Conservation (phyloP, 192 early-diverging fungal genomes). For the Dispira simplex region DNA sequence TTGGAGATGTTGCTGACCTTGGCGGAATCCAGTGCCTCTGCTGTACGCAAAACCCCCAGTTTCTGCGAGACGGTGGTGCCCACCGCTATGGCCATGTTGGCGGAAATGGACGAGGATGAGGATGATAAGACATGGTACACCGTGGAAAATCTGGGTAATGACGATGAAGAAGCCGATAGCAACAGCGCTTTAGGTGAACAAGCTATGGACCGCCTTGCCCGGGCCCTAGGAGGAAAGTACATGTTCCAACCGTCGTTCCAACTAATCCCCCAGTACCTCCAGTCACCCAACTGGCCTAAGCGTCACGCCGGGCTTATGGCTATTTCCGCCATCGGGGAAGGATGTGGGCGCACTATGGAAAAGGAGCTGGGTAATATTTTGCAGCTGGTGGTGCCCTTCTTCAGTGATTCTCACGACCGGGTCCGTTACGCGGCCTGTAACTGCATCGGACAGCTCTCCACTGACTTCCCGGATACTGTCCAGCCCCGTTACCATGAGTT, state of each 20-base stretch:
- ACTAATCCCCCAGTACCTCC: constrained; percentile 79
- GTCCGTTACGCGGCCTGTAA: constrained; percentile 96
- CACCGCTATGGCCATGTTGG: constrained; percentile 88
- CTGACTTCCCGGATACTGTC: constrained; percentile 75
- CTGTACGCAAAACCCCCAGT: constrained; percentile 79
- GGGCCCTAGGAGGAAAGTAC: constrained; percentile 68
- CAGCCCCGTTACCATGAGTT: constrained; percentile 57
- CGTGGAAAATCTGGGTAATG: constrained; percentile 45
- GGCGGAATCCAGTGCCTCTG: constrained; percentile 70
- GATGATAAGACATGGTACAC: constrained; percentile 84
- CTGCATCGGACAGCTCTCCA: constrained; percentile 93
- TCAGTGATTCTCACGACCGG: constrained; percentile 82
- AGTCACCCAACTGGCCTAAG: constrained; percentile 68
- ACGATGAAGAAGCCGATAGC: constrained; percentile 83
- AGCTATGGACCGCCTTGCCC: constrained; percentile 88
- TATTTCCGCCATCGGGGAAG: constrained; percentile 94
- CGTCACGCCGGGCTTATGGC: constrained; percentile 89
- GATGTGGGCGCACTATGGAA: constrained; percentile 89
- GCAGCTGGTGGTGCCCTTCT: constrained; percentile 59
- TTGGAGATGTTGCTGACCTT: constrained; percentile 87
- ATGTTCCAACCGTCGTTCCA: constrained; percentile 80
- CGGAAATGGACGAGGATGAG: constrained; percentile 50
- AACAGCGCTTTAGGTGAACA: constrained; percentile 85
- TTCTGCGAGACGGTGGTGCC: constrained; percentile 73
- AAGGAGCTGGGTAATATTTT: constrained; percentile 75